These are phyloP conservation scores for Rhizoclosmatium globosum DNA, from an alignment of 192 early-diverging fungal species.

Conservation along the genomic window DNA sequence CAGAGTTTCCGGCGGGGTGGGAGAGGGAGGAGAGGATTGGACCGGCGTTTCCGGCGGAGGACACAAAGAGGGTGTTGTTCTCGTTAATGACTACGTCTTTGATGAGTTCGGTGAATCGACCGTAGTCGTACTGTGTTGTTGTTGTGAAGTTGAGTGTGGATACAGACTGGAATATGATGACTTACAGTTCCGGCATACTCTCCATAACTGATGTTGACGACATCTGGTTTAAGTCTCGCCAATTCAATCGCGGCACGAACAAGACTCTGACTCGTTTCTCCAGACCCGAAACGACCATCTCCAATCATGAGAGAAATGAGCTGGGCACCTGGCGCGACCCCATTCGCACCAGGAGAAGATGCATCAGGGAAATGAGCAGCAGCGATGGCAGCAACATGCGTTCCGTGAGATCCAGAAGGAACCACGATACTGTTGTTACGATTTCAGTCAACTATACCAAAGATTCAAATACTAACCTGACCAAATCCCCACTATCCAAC, in stretches of 20 bases:
- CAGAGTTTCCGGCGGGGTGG: constrained; percentile 68
- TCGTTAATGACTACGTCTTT: constrained; percentile 84
- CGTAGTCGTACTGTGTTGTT: constrained; percentile 63
- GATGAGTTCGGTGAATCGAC: constrained; percentile 84
- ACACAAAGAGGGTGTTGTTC: constrained; percentile 83
- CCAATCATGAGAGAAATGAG: constrained; percentile 94
- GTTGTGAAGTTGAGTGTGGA: background rate
- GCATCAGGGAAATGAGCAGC: constrained; percentile 85
- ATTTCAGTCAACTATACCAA: no score
- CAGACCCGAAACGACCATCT: constrained; percentile 71
- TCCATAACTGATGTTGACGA: constrained; percentile 55
- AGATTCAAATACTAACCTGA: constrained; percentile 27
- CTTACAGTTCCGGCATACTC: constrained; percentile 7
- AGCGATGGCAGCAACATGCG: constrained; percentile 94
- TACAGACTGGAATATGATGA: no score
- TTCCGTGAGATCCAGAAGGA: constrained; percentile 84
- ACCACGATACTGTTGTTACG: constrained; percentile 75
- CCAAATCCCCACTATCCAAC: constrained; percentile 76
- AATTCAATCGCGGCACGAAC: constrained; percentile 81
- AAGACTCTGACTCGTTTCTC: constrained; percentile 87
- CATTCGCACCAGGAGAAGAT: constrained; percentile 77
- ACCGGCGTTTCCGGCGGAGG: constrained; percentile 92
- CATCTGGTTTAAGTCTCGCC: constrained; percentile 48
- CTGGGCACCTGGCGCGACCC: constrained; percentile 96
- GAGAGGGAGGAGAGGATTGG: constrained; percentile 86